These are phyloP conservation scores for Artemisia princeps DNA, from an alignment of 140 eudicot genomes.

Conservation along the genomic window DNA sequence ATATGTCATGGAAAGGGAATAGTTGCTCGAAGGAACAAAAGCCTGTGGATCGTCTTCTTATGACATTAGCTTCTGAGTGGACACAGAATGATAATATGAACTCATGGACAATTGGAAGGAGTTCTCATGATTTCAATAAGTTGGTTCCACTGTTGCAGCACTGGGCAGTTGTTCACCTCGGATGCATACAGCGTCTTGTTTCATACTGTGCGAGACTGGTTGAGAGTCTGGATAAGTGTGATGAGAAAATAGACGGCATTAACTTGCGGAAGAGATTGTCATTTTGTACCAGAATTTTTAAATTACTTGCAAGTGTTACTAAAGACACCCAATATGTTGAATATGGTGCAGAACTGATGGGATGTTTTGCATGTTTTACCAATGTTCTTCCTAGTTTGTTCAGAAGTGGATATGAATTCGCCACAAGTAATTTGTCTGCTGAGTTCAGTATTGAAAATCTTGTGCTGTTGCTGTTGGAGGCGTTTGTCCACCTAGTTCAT, in stretches of 20 bases:
- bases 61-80: conserved; percentile 59
- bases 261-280: conserved; percentile 59
- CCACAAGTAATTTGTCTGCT: conserved; percentile 39
- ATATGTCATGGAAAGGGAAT: conserved; percentile 43
- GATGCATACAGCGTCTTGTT: conserved; percentile 67
- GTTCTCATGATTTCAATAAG: conserved; percentile 43
- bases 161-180: conserved; percentile 66
- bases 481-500: conserved; percentile 63
- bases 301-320: conserved; percentile 55
- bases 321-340: conserved; percentile 51
- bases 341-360: conserved; percentile 46
- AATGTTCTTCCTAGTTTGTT: conserved; percentile 55
- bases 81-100: conserved; percentile 42
- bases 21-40: conserved; percentile 59
- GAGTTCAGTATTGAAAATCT: conserved; percentile 60
- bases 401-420: conserved; percentile 49
- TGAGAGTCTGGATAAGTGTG: conserved; percentile 42
- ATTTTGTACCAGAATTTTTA: conserved; percentile 48
- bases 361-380: conserved; percentile 51
- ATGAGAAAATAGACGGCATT: conserved; percentile 47
- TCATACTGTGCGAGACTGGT: conserved; percentile 41
- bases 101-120: conserved; percentile 36
- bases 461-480: conserved; percentile 53
- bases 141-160: conserved; percentile 63
- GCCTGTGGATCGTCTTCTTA: conserved; percentile 60